These are phyloP conservation scores for Galerina sulciceps DNA, from an alignment of 768 basidiomycete species.

Conservation along the genomic window DNA sequence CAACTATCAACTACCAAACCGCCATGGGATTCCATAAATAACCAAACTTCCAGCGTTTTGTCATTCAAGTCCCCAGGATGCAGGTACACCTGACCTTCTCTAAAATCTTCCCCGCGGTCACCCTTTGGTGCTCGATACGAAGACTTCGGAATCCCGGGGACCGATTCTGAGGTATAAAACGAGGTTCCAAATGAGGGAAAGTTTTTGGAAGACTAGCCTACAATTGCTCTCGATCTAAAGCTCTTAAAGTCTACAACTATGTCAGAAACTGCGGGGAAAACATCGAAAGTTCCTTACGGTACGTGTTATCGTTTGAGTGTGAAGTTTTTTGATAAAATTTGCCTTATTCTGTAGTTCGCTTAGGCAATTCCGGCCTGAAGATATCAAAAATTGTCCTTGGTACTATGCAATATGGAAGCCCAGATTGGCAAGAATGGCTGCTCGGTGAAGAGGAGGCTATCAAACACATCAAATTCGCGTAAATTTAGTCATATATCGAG, in stretches of 20 bases:
- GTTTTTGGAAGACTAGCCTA: too few species aligned
- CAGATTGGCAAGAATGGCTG: slow-evolving; percentile 55
- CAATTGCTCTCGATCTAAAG: too few species aligned
- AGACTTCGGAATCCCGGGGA: too few species aligned
- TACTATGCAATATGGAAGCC: slow-evolving; percentile 58
- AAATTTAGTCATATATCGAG: slow-evolving; percentile 8
- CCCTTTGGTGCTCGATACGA: too few species aligned
- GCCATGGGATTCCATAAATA: too few species aligned
- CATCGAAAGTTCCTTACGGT: slow-evolving; percentile 18
- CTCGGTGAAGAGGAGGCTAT: slow-evolving; percentile 52
- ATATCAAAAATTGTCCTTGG: slow-evolving; percentile 71
- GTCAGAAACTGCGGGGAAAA: not conserved
- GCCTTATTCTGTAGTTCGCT: slow-evolving; percentile 36
- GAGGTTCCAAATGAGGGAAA: too few species aligned
- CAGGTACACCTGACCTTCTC: too few species aligned
- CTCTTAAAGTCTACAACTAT: not conserved
- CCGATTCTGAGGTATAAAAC: too few species aligned
- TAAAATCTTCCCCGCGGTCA: too few species aligned
- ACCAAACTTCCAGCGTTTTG: too few species aligned
- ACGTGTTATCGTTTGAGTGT: not conserved
- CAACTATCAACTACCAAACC: too few species aligned
- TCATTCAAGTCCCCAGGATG: too few species aligned
- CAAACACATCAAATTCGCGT: slow-evolving; percentile 57
- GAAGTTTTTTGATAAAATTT: not conserved
- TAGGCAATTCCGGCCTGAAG: slow-evolving; percentile 60